Evolutionary conservation across 257 asterid species (phyloP).

Genomic region (Nicotiana attenuata): DNA sequence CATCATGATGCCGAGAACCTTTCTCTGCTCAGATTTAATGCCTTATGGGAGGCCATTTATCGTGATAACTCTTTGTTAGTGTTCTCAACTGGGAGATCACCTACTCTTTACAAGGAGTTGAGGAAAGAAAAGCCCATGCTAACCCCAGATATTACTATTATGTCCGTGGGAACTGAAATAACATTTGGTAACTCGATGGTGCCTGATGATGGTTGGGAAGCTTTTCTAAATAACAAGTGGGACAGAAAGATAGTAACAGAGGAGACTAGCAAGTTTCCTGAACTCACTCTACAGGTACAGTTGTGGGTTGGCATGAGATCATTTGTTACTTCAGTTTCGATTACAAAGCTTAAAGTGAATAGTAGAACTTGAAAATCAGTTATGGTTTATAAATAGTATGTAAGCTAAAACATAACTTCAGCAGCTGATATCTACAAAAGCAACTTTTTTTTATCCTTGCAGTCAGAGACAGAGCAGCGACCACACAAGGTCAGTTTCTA

Average conservation of each 20-base stretch:
- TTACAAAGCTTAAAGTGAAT: not conserved
- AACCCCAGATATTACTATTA: conserved; percentile 90
- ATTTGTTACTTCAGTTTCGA: not conserved
- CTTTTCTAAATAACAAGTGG: conserved; percentile 80
- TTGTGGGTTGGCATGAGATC: conserved; percentile 9
- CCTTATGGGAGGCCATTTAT: conserved; percentile 88
- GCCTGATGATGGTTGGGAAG: conserved; percentile 94
- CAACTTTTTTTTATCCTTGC: conserved; percentile 30
- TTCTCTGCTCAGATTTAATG: conserved; percentile 91
- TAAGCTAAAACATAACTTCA: not conserved
- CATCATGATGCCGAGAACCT: conserved; percentile 76
- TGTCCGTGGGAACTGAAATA: conserved; percentile 98
- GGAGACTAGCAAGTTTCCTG: conserved; percentile 70
- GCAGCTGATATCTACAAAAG: conserved; percentile 13
- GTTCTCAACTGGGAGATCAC: conserved; percentile 97
- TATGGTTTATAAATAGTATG: not conserved
- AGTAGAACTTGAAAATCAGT: not conserved
- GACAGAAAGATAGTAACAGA: conserved; percentile 69
- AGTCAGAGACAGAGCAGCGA: conserved; percentile 98
- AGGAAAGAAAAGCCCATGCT: conserved; percentile 98
- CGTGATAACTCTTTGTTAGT: conserved; percentile 84
- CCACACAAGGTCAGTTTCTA: conserved; percentile 94
- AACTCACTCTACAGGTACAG: conserved; percentile 82
- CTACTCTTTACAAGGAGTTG: conserved; percentile 77
- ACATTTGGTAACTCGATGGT: conserved; percentile 93